phyloP scores from a whole-genome alignment of 1,139 yeast genomes.

The Yamadazyma spencermartinsiae region DNA sequence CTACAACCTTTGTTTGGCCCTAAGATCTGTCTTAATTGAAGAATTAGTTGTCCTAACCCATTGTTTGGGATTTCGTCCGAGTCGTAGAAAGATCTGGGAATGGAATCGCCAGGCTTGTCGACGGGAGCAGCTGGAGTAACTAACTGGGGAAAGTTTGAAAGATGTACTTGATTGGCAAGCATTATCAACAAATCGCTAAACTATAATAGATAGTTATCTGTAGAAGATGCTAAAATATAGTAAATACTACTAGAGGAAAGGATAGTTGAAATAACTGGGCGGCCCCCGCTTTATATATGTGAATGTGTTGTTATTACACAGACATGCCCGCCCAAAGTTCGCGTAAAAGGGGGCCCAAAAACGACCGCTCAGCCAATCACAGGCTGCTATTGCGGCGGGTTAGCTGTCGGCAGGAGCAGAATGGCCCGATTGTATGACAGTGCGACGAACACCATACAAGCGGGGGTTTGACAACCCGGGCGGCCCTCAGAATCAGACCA shows the following conservation, averaged over 20 bases:
- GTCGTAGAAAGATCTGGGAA: not conserved
- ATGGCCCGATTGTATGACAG: not conserved
- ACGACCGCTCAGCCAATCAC: not conserved
- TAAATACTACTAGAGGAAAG: no score
- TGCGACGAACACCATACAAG: not conserved
- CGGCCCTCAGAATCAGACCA: not conserved
- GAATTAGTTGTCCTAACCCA: slow-evolving; percentile 29
- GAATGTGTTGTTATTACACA: no score
- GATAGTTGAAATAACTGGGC: not conserved
- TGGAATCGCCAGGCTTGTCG: not conserved
- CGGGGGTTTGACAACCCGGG: not conserved
- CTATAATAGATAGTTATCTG: no score
- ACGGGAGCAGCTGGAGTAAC: no score
- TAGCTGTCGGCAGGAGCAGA: not conserved
- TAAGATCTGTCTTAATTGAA: slow-evolving; percentile 30
- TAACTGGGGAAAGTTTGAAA: no score
- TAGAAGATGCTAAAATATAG: no score
- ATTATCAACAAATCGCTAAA: no score
- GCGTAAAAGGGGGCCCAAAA: no score
- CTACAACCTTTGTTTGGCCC: slow-evolving; percentile 39
- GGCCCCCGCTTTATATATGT: not conserved
- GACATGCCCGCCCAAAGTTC: no score
- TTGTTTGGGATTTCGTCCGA: slow-evolving; percentile 15
- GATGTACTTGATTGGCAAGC: slow-evolving; percentile 2
- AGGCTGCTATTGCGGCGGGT: not conserved